Base-by-base conservation (phyloP, 2,329 filamentous ascomycete genomes). In the Colletotrichum musae region DNA sequence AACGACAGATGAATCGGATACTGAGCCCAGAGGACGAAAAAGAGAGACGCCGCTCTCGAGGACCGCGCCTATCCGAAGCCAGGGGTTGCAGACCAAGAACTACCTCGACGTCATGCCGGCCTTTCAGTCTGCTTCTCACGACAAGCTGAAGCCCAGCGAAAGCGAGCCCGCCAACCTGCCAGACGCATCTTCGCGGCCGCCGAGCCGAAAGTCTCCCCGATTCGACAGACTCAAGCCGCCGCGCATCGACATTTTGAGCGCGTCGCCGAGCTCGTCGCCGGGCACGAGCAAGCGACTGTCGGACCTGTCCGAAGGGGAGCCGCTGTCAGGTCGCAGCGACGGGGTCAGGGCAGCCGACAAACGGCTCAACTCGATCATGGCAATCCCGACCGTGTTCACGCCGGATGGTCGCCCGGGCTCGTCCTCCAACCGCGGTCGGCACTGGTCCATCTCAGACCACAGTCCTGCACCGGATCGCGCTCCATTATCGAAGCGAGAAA, bases 401-500 rank as follows among this genome's bases (percentile, higher is more conserved):
- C 16, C 72, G 50, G 6, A 68, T 65, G 10, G 72, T 69, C 70
- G 74, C 56, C 43, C 67, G 58, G 54, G 73, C 60, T 70, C 75
- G 5, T 61, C 72, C 18, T 64, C 73, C 32, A 61, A 71, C 53
- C 72, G 57, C 45, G 68, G 78, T 47, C 80, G 83, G 2, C 85
- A 86, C 71, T 89, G 87, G 86, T 85, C 84, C 2, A 85, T 89
- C 39, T 83, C 84, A 2, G 82, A 86, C 60, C 81, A 81, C 59
- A 78, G 74, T 36, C 73, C 77, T 4, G 76, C 80, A 4, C 76
- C 78, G 6, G 79, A 81, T 18, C 81, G 78, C 52, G 75, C 76
- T n/a, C 78, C 77, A 12, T 79, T 93, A 36, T 90, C 86, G 10
- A 89, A 87, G 74, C 88, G 89, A n/a, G 95, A 98, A 74, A 87